Percentiles rank a stretch among this genome's conserved stretches.
phyloP scores from a whole-genome alignment of 306 rosid species.

The Quercus glauca region DNA sequence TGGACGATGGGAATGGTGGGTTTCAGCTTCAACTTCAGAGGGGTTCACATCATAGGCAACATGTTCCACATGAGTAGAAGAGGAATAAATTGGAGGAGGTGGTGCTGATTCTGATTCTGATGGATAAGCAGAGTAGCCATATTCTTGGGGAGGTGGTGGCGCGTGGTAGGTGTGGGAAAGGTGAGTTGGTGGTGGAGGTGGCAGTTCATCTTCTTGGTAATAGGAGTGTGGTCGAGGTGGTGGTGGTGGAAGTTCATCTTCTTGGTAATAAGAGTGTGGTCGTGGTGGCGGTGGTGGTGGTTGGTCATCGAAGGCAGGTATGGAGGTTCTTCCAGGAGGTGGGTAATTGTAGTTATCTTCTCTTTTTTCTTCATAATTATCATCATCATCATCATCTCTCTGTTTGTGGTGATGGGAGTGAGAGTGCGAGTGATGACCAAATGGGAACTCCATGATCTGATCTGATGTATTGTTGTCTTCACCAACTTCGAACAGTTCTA shows the following conservation, averaged over 20 bases:
- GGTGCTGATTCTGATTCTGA: slow-evolving; percentile 30
- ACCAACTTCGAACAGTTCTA: neutral
- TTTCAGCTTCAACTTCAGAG: slow-evolving; percentile 16
- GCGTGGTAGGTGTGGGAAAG: slow-evolving; percentile 34
- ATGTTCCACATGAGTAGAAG: slow-evolving; percentile 27
- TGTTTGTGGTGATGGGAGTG: slow-evolving; percentile 29
- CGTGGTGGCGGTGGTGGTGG: slow-evolving; percentile 22
- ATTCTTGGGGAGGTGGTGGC: slow-evolving; percentile 24
- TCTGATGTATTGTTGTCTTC: neutral
- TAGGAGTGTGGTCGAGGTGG: slow-evolving; percentile 18
- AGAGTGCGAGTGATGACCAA: slow-evolving; percentile 21
- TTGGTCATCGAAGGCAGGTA: slow-evolving; percentile 23
- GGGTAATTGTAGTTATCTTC: slow-evolving; percentile 22
- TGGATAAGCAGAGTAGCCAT: slow-evolving; percentile 5
- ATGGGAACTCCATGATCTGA: slow-evolving; percentile 39
- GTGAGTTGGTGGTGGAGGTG: slow-evolving; percentile 17
- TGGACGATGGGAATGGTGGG: slow-evolving; percentile 20
- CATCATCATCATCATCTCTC: slow-evolving; percentile 17
- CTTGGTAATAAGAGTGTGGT: neutral
- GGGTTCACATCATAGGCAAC: slow-evolving; percentile 25
- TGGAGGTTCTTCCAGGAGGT: slow-evolving; percentile 19
- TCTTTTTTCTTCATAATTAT: neutral
- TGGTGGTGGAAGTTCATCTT: slow-evolving; percentile 1
- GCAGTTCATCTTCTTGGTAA: neutral
- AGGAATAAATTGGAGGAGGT: slow-evolving; percentile 16